Evolutionary conservation across 176 grass and related monocot genomes (phyloP).

Genomic region (Elaeis guineensis): DNA sequence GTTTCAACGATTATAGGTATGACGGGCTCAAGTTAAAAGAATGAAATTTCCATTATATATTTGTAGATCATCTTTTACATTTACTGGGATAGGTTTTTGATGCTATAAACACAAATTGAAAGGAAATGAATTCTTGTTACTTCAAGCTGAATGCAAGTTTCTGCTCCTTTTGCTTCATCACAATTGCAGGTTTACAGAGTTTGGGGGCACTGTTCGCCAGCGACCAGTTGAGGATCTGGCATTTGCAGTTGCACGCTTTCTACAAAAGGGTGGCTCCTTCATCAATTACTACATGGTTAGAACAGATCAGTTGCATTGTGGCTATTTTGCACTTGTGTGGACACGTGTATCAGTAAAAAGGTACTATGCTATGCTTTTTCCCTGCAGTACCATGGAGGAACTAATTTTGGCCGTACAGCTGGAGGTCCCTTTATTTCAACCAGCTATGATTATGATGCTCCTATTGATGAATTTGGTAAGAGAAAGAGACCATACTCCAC

Average conservation of each 20-base stretch:
- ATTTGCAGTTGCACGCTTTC: slow-evolving; percentile 82
- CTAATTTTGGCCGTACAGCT: slow-evolving; percentile 93
- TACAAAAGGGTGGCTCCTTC: slow-evolving; percentile 97
- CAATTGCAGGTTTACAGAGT: slow-evolving; percentile 81
- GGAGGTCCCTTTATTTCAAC: slow-evolving; percentile 98
- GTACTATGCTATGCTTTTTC: neutral
- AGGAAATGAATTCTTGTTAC: too few species aligned
- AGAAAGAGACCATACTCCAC: neutral
- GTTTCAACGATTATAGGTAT: neutral
- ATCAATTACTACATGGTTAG: slow-evolving; percentile 98
- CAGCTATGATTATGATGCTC: slow-evolving; percentile 98
- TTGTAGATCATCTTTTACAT: too few species aligned
- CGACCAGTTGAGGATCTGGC: slow-evolving; percentile 85
- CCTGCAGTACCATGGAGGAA: slow-evolving; percentile 94
- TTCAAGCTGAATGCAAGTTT: too few species aligned
- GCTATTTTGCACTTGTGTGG: too few species aligned
- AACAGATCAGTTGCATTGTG: neutral
- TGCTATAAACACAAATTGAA: neutral
- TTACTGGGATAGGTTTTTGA: neutral
- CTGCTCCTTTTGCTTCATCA: too few species aligned
- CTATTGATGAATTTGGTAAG: slow-evolving; percentile 98
- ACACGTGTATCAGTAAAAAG: too few species aligned
- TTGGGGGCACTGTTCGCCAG: slow-evolving; percentile 85
- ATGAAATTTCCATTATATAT: too few species aligned
- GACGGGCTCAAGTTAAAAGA: neutral